phyloP scores from a whole-genome alignment of 164 flowering plant species.

The Paratinospora sagittata region DNA sequence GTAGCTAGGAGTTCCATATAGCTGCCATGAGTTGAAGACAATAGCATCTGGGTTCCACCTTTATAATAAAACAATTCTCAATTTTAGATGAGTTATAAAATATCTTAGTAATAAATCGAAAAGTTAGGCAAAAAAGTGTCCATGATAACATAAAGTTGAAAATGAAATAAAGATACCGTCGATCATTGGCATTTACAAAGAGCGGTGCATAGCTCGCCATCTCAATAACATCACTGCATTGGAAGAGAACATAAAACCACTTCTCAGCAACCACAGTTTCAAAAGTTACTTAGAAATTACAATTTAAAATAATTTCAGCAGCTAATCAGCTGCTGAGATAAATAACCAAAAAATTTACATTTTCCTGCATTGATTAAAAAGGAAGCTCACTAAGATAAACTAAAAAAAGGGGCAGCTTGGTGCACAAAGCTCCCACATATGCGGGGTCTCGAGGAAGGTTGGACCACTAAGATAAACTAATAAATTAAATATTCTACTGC shows the following conservation, averaged over 20 bases:
- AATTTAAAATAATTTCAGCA: too few species aligned
- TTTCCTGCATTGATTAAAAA: too few species aligned
- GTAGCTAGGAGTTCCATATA: constrained; percentile 89
- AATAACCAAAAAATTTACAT: too few species aligned
- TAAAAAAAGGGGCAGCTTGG: too few species aligned
- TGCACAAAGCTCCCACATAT: too few species aligned
- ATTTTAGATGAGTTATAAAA: not conserved
- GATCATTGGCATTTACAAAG: constrained; percentile 70
- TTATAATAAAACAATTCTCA: constrained; percentile 4
- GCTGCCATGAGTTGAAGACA: constrained; percentile 63
- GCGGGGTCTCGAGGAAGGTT: too few species aligned
- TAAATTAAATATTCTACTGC: too few species aligned
- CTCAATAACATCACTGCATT: constrained; percentile 75
- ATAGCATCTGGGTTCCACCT: constrained; percentile 97
- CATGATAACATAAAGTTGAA: not conserved
- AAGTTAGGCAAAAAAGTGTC: not conserved
- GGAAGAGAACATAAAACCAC: constrained; percentile 10
- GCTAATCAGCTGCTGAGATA: too few species aligned
- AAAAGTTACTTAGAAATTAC: not conserved
- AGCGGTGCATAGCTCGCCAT: constrained; percentile 99
- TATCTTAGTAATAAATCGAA: not conserved
- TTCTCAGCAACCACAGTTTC: not conserved
- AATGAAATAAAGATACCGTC: constrained; percentile 41
- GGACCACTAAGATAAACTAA: too few species aligned
- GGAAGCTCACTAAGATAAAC: too few species aligned